Percentiles rank a stretch among this genome's conserved stretches.
phyloP scores from a whole-genome alignment of 306 rosid genomes.

The Quillaja saponaria region DNA sequence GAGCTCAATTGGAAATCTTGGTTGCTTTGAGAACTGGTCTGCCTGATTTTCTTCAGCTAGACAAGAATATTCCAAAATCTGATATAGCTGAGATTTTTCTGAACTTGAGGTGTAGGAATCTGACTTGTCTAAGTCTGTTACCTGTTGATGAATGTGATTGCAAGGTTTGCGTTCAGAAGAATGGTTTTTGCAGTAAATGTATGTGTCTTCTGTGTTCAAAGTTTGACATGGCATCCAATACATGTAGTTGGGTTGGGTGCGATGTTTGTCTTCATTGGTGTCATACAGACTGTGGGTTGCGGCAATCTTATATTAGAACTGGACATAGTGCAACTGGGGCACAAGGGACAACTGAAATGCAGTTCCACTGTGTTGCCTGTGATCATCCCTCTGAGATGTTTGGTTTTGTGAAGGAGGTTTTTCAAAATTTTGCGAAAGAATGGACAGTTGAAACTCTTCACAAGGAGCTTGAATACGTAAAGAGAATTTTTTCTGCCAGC shows the following conservation, averaged over 20 bases:
- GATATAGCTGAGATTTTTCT: conserved; percentile 87
- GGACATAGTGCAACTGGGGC: conserved; percentile 68
- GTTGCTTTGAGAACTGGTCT: conserved; percentile 81
- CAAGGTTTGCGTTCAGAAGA: conserved; percentile 80
- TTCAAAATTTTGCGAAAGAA: conserved; percentile 77
- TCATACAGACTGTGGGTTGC: conserved; percentile 86
- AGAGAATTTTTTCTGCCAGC: conserved; percentile 83
- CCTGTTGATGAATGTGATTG: conserved; percentile 99
- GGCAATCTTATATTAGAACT: conserved; percentile 85
- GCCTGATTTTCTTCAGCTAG: conserved; percentile 60
- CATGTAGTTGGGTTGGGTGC: conserved; percentile 98
- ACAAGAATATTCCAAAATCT: conserved; percentile 47
- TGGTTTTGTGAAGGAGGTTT: conserved; percentile 98
- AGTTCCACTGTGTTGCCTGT: conserved; percentile 95
- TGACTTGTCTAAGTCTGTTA: conserved; percentile 62
- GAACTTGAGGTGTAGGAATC: conserved; percentile 72
- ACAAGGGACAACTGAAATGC: conserved; percentile 85
- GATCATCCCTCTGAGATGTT: conserved; percentile 98
- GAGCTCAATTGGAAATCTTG: conserved; percentile 79
- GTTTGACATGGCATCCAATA: conserved; percentile 88
- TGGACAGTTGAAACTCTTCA: conserved; percentile 79
- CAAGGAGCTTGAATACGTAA: conserved; percentile 89
- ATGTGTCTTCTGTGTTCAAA: conserved; percentile 96
- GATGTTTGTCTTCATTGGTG: conserved; percentile 99
- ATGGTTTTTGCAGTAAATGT: conserved; percentile 92